Conservation (phyloP, 192 early-diverging fungal genomes). For the Gryganskiella cystojenkinii region DNA sequence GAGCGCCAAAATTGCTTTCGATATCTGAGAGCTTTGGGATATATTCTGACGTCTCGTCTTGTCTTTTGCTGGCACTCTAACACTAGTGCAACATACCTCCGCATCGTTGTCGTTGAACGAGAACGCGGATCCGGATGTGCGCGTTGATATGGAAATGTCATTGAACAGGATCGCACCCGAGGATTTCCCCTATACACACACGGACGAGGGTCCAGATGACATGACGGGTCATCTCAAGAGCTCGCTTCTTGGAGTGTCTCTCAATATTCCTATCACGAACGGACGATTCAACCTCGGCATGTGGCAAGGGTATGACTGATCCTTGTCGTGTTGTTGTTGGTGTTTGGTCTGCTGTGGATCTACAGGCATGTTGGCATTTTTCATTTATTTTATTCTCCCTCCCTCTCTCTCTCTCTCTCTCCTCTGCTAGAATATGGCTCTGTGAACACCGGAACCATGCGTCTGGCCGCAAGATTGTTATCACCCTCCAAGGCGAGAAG, state of each 20-base stretch:
- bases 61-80: too few species aligned
- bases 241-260: slow-evolving; percentile 81
- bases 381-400: too few species aligned
- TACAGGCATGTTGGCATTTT: neutral
- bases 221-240: slow-evolving; percentile 94
- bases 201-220: slow-evolving; percentile 89
- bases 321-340: neutral
- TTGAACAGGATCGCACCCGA: slow-evolving; percentile 88
- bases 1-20: neutral
- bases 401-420: neutral
- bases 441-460: slow-evolving; percentile 77
- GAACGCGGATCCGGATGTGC: slow-evolving; percentile 81
- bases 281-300: slow-evolving; percentile 84
- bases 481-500: slow-evolving; percentile 83
- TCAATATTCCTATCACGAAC: slow-evolving; percentile 88
- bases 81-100: slow-evolving; percentile 88
- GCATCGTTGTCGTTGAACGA: slow-evolving; percentile 92
- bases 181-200: slow-evolving; percentile 79
- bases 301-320: slow-evolving; percentile 77
- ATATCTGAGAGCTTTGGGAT: neutral
- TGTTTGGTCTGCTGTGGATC: neutral
- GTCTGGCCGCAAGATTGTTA: slow-evolving; percentile 70
- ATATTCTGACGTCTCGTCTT: too few species aligned
- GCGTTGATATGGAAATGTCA: slow-evolving; percentile 88
- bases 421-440: slow-evolving; percentile 68